These are phyloP conservation scores for Coemansia sp. DNA, from an alignment of 192 early-diverging fungal species.

Conservation along the genomic window DNA sequence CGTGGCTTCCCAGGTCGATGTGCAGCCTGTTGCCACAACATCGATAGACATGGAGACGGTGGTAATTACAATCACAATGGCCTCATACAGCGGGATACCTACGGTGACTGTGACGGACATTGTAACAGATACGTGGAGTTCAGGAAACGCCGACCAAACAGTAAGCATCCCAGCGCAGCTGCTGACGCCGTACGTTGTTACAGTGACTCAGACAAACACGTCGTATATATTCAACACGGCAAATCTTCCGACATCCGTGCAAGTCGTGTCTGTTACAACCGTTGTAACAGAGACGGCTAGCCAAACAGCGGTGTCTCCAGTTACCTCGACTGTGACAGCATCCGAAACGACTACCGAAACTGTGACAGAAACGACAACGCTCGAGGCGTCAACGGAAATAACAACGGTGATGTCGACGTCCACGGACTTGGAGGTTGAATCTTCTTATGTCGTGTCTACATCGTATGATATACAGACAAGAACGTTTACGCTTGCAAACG, in stretches of 20 bases:
- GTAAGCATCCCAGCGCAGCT: not conserved
- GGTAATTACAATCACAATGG: constrained; percentile 3
- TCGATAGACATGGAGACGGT: constrained; percentile 9
- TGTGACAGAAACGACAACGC: not conserved
- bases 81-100: not conserved
- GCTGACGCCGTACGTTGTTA: not conserved
- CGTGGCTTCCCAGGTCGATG: not conserved
- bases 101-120: constrained; percentile 8
- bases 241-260: not conserved
- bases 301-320: constrained; percentile 3
- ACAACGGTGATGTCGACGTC: constrained; percentile 6
- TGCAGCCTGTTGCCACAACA: not conserved
- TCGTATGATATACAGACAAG: constrained; percentile 10
- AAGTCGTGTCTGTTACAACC: not conserved
- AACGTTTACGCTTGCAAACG: constrained; percentile 3
- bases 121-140: constrained; percentile 3
- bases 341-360: constrained; percentile 11
- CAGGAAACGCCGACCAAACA: constrained; percentile 1
- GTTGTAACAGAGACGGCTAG: constrained; percentile 12
- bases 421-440: not conserved
- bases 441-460: not conserved
- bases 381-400: not conserved
- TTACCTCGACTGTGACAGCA: not conserved
- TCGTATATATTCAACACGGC: not conserved
- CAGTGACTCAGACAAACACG: constrained; percentile 8